A percentile compares a stretch with the other conserved stretches of the same genome.
These are phyloP conservation scores for Lentinula edodes DNA, from an alignment of 768 basidiomycete species.

Conservation along the genomic window DNA sequence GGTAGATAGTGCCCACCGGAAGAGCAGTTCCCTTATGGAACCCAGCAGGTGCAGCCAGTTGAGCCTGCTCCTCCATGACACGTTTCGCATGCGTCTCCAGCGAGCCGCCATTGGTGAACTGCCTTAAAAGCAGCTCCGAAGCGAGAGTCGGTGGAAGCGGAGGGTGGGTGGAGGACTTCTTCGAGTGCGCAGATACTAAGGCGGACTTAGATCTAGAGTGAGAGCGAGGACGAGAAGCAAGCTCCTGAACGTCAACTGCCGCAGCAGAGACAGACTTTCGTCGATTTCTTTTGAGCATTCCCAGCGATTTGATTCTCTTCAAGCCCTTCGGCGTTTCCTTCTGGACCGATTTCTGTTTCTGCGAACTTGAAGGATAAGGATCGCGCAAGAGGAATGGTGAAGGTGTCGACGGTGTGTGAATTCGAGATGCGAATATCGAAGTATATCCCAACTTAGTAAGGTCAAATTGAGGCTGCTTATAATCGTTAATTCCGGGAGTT, in stretches of 20 bases:
- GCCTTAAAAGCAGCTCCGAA: slow-evolving; percentile 65
- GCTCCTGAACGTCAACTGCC: slow-evolving; percentile 17
- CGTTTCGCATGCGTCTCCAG: slow-evolving; percentile 50
- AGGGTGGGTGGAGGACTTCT: slow-evolving; percentile 8
- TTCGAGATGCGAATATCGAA: slow-evolving; percentile 56
- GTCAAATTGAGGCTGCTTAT: slow-evolving; percentile 42
- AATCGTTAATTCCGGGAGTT: slow-evolving; percentile 30
- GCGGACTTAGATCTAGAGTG: slow-evolving; percentile 14
- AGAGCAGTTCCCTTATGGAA: slow-evolving; percentile 10
- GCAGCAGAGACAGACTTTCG: slow-evolving; percentile 24
- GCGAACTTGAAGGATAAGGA: slow-evolving; percentile 12
- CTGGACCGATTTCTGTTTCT: slow-evolving; percentile 17
- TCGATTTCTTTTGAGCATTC: slow-evolving; percentile 37
- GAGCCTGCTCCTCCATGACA: slow-evolving; percentile 51
- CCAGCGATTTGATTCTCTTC: slow-evolving; percentile 47
- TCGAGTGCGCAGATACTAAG: slow-evolving; percentile 25
- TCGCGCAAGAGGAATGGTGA: slow-evolving; percentile 21
- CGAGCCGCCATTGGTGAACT: slow-evolving; percentile 60
- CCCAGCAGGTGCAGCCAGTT: slow-evolving; percentile 26
- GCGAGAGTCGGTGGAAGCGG: slow-evolving; percentile 47
- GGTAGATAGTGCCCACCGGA: slow-evolving; percentile 47
- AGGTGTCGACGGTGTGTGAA: slow-evolving; percentile 43
- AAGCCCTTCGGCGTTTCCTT: slow-evolving; percentile 21
- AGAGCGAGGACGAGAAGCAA: slow-evolving; percentile 17
- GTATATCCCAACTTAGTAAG: slow-evolving; percentile 62